Base-by-base conservation (phyloP, 2,329 filamentous ascomycete genomes). In the Aureobasidium sp. region DNA sequence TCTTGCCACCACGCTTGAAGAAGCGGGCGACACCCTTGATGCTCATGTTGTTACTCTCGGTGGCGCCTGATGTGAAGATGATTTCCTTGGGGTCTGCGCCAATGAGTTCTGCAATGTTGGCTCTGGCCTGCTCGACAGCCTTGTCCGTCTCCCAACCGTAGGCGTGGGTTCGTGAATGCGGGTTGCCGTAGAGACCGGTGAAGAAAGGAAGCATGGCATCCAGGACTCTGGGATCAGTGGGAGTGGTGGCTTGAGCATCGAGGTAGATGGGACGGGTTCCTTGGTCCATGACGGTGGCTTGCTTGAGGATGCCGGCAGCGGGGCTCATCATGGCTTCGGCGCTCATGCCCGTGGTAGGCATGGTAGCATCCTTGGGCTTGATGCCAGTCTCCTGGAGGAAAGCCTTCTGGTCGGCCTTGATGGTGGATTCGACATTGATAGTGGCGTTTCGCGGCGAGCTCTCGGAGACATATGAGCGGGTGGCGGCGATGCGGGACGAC, bases 21-120 rank as follows among this genome's bases (percentile, higher is more conserved):
- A 99, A 99, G 66, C 93, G 84, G 22, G 94, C 92, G 9, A 99
- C 93, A 66, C 94, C 94, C 79, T 99, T 99, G 79, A 99, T 91
- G 76, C 91, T 96, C 94, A 99, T 99, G 72, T 99, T 99, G 78
- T 99, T 99, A 73, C 91, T 97, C 79, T 99, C 94, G 0, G 94
- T 99, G 17, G 94, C 94, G 61, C 94, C 94, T 70, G 92, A 97
- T 7, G 94, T 99, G 78, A 99, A 97, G 70, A 99, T 95, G 67
- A 99, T 97, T 74, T 99, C 94, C 77, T 99, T 99, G 6, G 94
- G 81, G 73, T 99, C 91, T 31, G 94, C 94, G 29, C 93, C 93
- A 67, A 99, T 94, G 61, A 99, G 83, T 42, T 82, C 82, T 3
- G 94, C 94, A 66, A 97, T 82, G 71, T 97, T 85, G 69, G 84